phyloP scores from a whole-genome alignment of 106 monocot genomes.

The Chionographis japonica region DNA sequence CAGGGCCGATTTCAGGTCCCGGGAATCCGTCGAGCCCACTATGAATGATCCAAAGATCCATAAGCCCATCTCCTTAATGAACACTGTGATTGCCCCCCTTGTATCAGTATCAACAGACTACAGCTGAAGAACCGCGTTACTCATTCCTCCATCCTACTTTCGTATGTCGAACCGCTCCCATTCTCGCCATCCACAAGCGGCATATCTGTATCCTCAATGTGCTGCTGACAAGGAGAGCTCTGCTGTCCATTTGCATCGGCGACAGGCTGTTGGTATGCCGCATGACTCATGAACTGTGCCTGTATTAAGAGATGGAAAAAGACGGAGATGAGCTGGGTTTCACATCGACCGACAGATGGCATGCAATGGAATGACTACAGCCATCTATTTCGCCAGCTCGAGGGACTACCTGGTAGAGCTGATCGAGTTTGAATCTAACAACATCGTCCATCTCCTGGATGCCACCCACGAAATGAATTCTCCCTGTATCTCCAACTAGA shows the following conservation, averaged over 20 bases:
- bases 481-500: conserved; percentile 55
- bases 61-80: too few species aligned
- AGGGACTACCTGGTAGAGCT: conserved; percentile 67
- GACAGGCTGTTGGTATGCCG: conserved; percentile 11
- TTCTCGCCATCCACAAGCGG: conserved; percentile 14
- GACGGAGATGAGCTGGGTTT: neutral
- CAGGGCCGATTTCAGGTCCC: too few species aligned
- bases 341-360: neutral
- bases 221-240: neutral
- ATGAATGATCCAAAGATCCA: too few species aligned
- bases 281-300: conserved; percentile 45
- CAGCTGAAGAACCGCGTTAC: too few species aligned
- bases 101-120: too few species aligned
- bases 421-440: conserved; percentile 65
- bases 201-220: conserved; percentile 29
- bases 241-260: conserved; percentile 16
- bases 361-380: neutral
- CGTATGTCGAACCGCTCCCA: conserved; percentile 8
- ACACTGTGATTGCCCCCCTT: too few species aligned
- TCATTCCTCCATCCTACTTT: neutral
- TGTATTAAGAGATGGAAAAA: conserved; percentile 9
- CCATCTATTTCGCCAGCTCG: neutral
- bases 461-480: conserved; percentile 44
- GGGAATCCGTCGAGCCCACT: too few species aligned
- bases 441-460: conserved; percentile 75